Conservation (phyloP, 805 yeast genomes). For the Saturnispora kantuleensis region DNA sequence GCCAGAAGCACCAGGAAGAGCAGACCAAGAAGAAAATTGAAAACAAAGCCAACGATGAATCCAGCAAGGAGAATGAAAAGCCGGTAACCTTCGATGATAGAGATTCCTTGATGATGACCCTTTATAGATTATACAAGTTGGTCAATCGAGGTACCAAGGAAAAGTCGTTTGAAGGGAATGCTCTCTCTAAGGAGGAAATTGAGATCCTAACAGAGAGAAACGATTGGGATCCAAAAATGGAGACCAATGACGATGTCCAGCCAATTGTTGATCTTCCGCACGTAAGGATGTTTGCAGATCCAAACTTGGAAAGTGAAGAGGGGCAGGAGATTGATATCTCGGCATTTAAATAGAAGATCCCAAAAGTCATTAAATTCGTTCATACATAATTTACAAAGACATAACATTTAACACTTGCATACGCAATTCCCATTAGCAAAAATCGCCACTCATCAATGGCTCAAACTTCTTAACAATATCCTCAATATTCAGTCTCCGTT, state of each 20-base stretch:
- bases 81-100: constrained; percentile 1
- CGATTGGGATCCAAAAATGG: background rate
- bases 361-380: background rate
- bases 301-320: background rate
- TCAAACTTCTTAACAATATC: constrained; percentile 4
- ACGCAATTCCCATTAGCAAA: background rate
- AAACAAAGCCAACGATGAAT: constrained; percentile 4
- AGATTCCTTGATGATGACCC: constrained; percentile 4
- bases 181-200: constrained; percentile 34
- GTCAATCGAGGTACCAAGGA: constrained; percentile 16
- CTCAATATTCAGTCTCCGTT: constrained; percentile 4
- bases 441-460: background rate
- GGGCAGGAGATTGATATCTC: background rate
- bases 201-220: constrained; percentile 27
- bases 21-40: background rate
- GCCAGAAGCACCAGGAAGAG: constrained; percentile 6
- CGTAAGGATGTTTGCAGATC: constrained; percentile 7
- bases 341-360: background rate
- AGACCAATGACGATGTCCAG: background rate
- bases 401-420: too few species aligned
- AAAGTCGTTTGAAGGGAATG: constrained; percentile 18
- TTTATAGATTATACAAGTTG: constrained; percentile 7
- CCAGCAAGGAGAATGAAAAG: background rate
- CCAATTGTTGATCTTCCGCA: constrained; percentile 2
- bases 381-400: too few species aligned